A percentile compares a stretch with the other conserved stretches of the same genome.
Evolutionary conservation across 1,139 yeast species (phyloP).

Genomic region (Diutina pseudorugosa): DNA sequence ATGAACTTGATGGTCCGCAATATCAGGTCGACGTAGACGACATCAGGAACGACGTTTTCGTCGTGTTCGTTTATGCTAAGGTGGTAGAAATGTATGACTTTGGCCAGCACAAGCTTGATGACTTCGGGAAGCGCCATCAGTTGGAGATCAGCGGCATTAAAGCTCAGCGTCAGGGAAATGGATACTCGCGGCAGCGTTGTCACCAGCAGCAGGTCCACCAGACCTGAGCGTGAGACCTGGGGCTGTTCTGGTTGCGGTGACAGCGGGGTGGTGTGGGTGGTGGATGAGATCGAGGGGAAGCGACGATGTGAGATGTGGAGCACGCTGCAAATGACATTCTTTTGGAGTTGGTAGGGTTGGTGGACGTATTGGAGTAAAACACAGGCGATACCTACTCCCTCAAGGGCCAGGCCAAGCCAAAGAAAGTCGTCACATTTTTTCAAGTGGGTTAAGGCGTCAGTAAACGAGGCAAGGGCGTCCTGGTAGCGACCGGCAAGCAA

Average conservation of each 20-base stretch:
- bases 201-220: not conserved
- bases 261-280: not conserved
- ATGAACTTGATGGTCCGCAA: conserved; percentile 53
- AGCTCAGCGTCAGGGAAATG: not conserved
- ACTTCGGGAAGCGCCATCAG: conserved; percentile 31
- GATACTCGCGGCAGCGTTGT: not conserved
- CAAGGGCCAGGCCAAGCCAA: conserved; percentile 84
- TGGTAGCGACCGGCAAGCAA: conserved; percentile 67
- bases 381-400: conserved; percentile 61
- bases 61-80: conserved; percentile 39
- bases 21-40: conserved; percentile 65
- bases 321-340: conserved; percentile 1
- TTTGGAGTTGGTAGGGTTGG: conserved; percentile 50
- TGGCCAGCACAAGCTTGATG: conserved; percentile 30
- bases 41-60: conserved; percentile 74
- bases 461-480: conserved; percentile 60
- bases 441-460: conserved; percentile 55
- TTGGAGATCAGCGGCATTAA: not conserved
- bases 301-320: not conserved
- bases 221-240: not conserved
- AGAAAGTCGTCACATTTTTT: conserved; percentile 60
- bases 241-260: not conserved
- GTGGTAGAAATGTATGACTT: conserved; percentile 46
- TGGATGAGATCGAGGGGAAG: not conserved
- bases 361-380: conserved; percentile 49